Conservation (phyloP, 805 yeast species). For the Metschnikowia cubensis region DNA sequence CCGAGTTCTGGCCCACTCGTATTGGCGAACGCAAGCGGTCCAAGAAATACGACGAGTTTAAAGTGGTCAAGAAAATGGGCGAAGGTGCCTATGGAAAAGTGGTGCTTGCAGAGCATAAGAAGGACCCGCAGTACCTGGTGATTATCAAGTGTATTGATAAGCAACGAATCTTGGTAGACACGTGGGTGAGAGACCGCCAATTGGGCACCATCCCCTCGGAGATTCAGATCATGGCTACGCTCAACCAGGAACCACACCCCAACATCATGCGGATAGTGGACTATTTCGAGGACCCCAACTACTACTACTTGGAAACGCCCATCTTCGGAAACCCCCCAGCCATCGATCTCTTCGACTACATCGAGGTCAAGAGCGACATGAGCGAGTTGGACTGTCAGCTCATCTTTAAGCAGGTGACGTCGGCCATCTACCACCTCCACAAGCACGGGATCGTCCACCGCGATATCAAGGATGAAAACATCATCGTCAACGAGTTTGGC, state of each 20-base stretch:
- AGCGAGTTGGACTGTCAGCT: slow-evolving; percentile 71
- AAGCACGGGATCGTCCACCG: slow-evolving; percentile 85
- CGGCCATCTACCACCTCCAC: slow-evolving; percentile 80
- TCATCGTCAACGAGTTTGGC: slow-evolving; percentile 80
- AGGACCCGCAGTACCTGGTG: slow-evolving; percentile 59
- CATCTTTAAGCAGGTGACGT: slow-evolving; percentile 73
- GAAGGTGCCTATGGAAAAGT: slow-evolving; percentile 98
- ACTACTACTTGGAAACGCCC: slow-evolving; percentile 87
- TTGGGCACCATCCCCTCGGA: slow-evolving; percentile 96
- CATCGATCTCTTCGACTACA: slow-evolving; percentile 86
- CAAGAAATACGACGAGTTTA: slow-evolving; percentile 68
- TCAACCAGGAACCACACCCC: slow-evolving; percentile 76
- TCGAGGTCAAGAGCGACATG: slow-evolving; percentile 82
- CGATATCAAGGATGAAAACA: slow-evolving; percentile 92
- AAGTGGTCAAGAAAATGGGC: slow-evolving; percentile 74
- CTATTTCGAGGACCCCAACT: slow-evolving; percentile 87
- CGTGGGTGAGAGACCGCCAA: slow-evolving; percentile 92
- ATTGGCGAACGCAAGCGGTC: slow-evolving; percentile 67
- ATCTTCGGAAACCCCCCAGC: slow-evolving; percentile 89
- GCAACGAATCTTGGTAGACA: slow-evolving; percentile 89
- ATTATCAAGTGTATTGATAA: slow-evolving; percentile 88
- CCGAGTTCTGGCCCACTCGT: slow-evolving; percentile 46
- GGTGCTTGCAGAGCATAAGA: slow-evolving; percentile 65
- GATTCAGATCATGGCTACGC: slow-evolving; percentile 85
- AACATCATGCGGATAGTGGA: slow-evolving; percentile 82